phyloP scores from a whole-genome alignment of 2,329 filamentous ascomycete genomes.

The Fusarium neocosmosporiellum region DNA sequence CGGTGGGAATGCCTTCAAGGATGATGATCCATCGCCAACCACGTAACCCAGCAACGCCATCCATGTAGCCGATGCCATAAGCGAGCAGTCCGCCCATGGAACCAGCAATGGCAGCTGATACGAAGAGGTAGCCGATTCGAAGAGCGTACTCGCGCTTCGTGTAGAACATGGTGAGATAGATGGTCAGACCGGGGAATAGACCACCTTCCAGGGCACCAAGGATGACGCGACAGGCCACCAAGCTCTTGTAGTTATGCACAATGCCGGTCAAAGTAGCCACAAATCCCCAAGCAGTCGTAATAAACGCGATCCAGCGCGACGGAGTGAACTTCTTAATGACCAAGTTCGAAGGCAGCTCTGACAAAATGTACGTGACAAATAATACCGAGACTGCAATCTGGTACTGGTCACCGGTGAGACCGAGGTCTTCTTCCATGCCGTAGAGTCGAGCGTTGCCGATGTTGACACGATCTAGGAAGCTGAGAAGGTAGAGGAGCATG shows the following conservation, averaged over 20 bases:
- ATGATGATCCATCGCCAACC: constrained; percentile 71
- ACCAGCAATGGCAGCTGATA: constrained; percentile 40
- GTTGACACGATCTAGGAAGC: constrained; percentile 47
- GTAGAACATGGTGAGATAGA: constrained; percentile 45
- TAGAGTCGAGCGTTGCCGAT: constrained; percentile 72
- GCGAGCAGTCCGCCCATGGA: constrained; percentile 44
- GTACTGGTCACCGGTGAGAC: constrained; percentile 67
- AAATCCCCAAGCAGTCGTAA: constrained; percentile 54
- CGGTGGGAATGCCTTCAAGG: constrained; percentile 55
- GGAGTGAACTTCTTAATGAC: constrained; percentile 54
- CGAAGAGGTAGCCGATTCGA: constrained; percentile 41
- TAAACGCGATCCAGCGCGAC: constrained; percentile 42
- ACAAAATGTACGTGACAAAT: constrained; percentile 52
- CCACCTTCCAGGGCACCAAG: constrained; percentile 60
- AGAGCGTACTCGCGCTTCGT: constrained; percentile 42
- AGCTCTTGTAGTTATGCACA: constrained; percentile 44
- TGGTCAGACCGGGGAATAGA: constrained; percentile 53
- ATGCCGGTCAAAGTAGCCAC: constrained; percentile 60
- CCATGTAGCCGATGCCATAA: constrained; percentile 50
- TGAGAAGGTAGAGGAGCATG: constrained; percentile 67
- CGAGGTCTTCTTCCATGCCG: constrained; percentile 69
- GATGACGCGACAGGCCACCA: constrained; percentile 57
- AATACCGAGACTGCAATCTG: constrained; percentile 54
- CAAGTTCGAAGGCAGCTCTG: constrained; percentile 56
- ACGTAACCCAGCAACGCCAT: constrained; percentile 31